A percentile compares a stretch with the other conserved stretches of the same genome.
Conservation (phyloP, 208 protist species). For the Entamoeba moshkovskii region DNA sequence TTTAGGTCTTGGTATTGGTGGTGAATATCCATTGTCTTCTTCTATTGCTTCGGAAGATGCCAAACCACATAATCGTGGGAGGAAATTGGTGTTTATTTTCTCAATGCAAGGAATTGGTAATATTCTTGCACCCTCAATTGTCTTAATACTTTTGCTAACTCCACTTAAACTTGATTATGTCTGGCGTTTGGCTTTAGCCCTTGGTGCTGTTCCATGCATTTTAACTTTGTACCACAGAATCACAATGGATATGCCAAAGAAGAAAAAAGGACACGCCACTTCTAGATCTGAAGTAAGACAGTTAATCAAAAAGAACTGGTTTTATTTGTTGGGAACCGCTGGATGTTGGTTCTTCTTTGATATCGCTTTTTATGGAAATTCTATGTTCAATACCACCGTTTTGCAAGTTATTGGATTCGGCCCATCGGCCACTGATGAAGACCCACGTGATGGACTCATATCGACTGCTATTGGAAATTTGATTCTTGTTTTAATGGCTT, state of each 20-base stretch:
- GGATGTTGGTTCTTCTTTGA: conserved; percentile 1
- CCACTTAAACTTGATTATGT: neutral
- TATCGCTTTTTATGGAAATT: neutral
- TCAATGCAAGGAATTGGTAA: neutral
- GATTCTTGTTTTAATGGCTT: neutral
- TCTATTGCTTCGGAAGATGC: neutral
- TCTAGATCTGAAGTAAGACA: neutral
- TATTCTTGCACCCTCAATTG: neutral
- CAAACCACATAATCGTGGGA: neutral
- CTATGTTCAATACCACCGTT: neutral
- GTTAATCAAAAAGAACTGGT: neutral
- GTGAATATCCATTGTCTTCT: neutral
- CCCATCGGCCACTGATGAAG: neutral
- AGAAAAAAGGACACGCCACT: neutral
- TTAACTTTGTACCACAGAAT: neutral
- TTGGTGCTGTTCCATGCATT: neutral
- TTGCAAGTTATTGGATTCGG: neutral
- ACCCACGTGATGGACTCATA: neutral
- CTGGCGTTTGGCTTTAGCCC: neutral
- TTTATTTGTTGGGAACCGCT: neutral
- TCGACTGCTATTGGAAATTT: neutral
- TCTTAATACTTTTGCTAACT: neutral
- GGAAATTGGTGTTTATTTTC: neutral
- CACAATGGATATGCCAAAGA: neutral
- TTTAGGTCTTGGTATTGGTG: neutral